Base-by-base conservation (phyloP, 1,284 basidiomycete species). In the Megacollybia platyphylla region DNA sequence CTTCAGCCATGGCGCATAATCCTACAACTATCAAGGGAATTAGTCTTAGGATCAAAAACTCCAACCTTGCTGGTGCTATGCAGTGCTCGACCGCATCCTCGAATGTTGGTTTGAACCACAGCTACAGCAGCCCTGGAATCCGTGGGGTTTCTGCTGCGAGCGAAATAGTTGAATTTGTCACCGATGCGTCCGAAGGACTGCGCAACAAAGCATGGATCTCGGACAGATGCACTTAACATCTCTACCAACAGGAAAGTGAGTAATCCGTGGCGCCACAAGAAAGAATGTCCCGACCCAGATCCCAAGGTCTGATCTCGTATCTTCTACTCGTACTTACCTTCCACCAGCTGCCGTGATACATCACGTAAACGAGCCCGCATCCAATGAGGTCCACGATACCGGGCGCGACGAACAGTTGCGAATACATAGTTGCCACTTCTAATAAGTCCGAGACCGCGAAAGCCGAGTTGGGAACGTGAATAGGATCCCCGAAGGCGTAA, bases 311-410 rank as follows among this genome's bases (percentile, higher is more conserved):
- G 36, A 34, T 47, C 29, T 40, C 9, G 29, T 27, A 24, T 5
- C 20, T 7, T 27, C 31, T 18, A 43, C 34, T 29, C 44, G 27
- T 39, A 54, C 55, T 51, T 39, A 54, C 55, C 51, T 58, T 61
- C 68, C 68, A 71, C 30, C 51, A 52, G 7, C 45, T 44, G n/a
- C 61, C 63, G 40, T 67, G 71, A 7, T 54, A 52, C 63, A 65
- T 65, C 9, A 63, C 59, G 4, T 67, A 67, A 51, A 71, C 70
- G 0, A 71, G 50, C 65, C 67, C 15, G 15, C 64, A 70, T 5
- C 70, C 68, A 50, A 72, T 69, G 24, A 60, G 61, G 10, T 68
- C 57, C 70, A 72, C 70, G 3, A 66, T 64, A 45, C 66, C 48
- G 24, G 55, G 1, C 71, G 57, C 15, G 63, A 67, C n/a, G 71